Percentiles rank a stretch among this genome's conserved stretches.
These are phyloP conservation scores for Mariannaea elegans DNA, from an alignment of 2,329 filamentous ascomycete species.

Conservation along the genomic window DNA sequence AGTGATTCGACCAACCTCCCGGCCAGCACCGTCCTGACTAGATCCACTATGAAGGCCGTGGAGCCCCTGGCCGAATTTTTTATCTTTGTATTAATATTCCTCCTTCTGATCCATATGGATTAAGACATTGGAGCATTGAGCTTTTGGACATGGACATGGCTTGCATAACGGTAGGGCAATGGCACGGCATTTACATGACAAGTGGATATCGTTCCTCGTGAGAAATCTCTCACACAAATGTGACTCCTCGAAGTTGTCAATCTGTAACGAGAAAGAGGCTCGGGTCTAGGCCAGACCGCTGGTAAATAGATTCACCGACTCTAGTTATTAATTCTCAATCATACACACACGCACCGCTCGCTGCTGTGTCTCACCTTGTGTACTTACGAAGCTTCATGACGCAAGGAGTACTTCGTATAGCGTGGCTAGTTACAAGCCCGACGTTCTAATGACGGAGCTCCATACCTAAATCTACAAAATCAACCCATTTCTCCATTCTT, in stretches of 20 bases:
- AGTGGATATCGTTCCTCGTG: constrained; percentile 20
- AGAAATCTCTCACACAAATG: constrained; percentile 9
- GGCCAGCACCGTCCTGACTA: background rate
- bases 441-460: no score
- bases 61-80: no score
- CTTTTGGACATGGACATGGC: constrained; percentile 3
- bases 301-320: no score
- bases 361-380: background rate
- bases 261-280: background rate
- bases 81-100: background rate
- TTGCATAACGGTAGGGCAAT: background rate
- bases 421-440: no score
- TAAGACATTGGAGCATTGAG: no score
- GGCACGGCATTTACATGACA: background rate
- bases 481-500: constrained; percentile 10
- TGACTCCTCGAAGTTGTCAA: background rate
- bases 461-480: no score
- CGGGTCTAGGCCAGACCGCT: constrained; percentile 1
- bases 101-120: no score
- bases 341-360: constrained; percentile 7
- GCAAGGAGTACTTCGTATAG: no score
- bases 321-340: no score
- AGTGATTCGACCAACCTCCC: background rate
- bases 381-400: no score
- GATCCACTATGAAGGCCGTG: no score